A percentile compares a stretch with the other conserved stretches of the same genome.
Evolutionary conservation across 495 filamentous ascomycete species (phyloP).

Genomic region (Chaetomium cochliodes): DNA sequence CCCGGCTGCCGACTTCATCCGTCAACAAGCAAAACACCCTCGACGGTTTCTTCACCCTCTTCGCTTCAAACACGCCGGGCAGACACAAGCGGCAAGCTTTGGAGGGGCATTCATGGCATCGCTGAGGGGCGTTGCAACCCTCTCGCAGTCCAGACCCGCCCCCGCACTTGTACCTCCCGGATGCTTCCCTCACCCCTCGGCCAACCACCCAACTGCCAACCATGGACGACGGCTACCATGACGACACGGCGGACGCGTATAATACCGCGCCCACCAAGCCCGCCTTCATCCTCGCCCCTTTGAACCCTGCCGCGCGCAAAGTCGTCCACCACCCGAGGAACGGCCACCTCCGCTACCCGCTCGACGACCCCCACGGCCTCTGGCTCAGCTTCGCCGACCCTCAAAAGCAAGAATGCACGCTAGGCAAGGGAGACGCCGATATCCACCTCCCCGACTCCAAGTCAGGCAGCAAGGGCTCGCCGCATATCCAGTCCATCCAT

Average conservation of each 20-base stretch:
- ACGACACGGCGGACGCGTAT: not conserved
- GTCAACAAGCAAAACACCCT: not conserved
- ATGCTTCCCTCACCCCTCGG: slow-evolving; percentile 2
- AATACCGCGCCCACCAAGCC: not conserved
- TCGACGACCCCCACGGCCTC: slow-evolving; percentile 22
- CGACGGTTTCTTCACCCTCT: not conserved
- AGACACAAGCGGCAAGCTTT: not conserved
- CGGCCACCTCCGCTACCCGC: not conserved
- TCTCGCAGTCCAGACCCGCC: not conserved
- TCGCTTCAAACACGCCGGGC: not conserved
- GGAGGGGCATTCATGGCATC: slow-evolving; percentile 12
- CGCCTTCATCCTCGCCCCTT: slow-evolving; percentile 2
- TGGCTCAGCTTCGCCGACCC: slow-evolving; percentile 29
- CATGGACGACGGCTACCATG: slow-evolving; percentile 10
- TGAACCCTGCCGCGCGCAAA: slow-evolving; percentile 11
- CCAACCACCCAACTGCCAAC: slow-evolving; percentile 10
- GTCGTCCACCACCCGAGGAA: slow-evolving; percentile 3
- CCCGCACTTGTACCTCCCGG: slow-evolving; percentile 6
- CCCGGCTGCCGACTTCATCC: slow-evolving; percentile 2
- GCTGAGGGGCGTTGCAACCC: not conserved
- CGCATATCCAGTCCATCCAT: slow-evolving; percentile 29
- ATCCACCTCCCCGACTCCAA: slow-evolving; percentile 32
- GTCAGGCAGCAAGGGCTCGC: slow-evolving; percentile 15
- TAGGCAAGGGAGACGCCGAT: slow-evolving; percentile 27
- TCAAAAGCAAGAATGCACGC: slow-evolving; percentile 20